Conservation (phyloP, 345 rosid genomes). For the Trapa incisa region DNA sequence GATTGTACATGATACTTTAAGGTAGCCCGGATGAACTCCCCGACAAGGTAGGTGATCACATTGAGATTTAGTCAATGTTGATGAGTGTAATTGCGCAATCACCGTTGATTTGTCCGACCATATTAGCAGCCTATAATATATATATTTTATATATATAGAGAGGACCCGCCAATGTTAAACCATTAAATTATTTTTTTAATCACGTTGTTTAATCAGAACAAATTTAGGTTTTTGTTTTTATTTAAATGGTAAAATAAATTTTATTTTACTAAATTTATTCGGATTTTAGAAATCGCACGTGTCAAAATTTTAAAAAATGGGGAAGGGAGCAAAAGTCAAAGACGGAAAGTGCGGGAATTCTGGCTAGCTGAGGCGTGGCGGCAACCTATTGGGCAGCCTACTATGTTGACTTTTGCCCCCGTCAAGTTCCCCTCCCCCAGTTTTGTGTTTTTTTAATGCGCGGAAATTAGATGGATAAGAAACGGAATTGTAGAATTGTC, state of each 20-base stretch:
- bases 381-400: conserved; percentile 13
- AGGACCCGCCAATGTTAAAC: neutral
- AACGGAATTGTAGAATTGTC: too few species aligned
- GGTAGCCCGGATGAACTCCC: neutral
- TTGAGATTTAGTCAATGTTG: neutral
- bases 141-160: neutral
- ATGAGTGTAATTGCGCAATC: neutral
- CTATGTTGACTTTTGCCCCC: conserved; percentile 14
- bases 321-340: conserved; percentile 15
- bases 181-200: too few species aligned
- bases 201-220: neutral
- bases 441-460: too few species aligned
- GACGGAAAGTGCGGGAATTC: conserved; percentile 1
- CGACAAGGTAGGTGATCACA: neutral
- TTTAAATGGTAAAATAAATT: neutral
- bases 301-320: neutral
- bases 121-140: neutral
- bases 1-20: too few species aligned
- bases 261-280: too few species aligned
- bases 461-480: too few species aligned
- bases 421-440: too few species aligned
- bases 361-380: neutral
- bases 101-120: neutral
- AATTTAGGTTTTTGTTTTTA: too few species aligned
- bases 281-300: neutral